These are phyloP conservation scores for Neonectria ditissima DNA, from an alignment of 2,329 filamentous ascomycete genomes.

Conservation along the genomic window DNA sequence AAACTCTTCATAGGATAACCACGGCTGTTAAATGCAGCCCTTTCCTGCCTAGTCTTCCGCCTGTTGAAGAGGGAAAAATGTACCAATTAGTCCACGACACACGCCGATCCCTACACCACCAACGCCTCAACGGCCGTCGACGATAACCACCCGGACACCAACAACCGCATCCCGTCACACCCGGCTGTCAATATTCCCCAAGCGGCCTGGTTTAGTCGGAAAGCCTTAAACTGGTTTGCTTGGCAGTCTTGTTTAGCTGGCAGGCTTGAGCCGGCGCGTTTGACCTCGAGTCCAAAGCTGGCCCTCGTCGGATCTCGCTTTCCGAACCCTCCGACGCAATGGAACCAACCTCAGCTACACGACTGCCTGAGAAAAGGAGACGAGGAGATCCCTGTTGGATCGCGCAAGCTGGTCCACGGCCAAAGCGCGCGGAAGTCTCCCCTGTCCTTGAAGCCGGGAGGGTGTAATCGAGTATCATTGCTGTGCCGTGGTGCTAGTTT, in stretches of 20 bases:
- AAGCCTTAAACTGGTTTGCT: too few species aligned
- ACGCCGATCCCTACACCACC: neutral
- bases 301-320: conserved; percentile 1
- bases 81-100: neutral
- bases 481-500: neutral
- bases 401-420: neutral
- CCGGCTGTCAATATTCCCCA: conserved; percentile 1
- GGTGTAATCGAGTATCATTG: neutral
- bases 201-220: too few species aligned
- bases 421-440: neutral
- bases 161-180: neutral
- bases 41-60: too few species aligned
- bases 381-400: conserved; percentile 1
- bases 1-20: too few species aligned
- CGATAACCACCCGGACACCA: neutral
- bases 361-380: neutral
- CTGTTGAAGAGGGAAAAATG: neutral
- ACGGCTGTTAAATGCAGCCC: too few species aligned
- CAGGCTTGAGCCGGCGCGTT: neutral
- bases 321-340: neutral
- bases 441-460: neutral
- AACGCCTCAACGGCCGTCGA: neutral
- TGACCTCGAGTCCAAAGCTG: neutral
- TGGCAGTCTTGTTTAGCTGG: neutral
- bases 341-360: neutral